Base-by-base conservation (phyloP, 106 monocot genomes). In the Vanilla planifolia region DNA sequence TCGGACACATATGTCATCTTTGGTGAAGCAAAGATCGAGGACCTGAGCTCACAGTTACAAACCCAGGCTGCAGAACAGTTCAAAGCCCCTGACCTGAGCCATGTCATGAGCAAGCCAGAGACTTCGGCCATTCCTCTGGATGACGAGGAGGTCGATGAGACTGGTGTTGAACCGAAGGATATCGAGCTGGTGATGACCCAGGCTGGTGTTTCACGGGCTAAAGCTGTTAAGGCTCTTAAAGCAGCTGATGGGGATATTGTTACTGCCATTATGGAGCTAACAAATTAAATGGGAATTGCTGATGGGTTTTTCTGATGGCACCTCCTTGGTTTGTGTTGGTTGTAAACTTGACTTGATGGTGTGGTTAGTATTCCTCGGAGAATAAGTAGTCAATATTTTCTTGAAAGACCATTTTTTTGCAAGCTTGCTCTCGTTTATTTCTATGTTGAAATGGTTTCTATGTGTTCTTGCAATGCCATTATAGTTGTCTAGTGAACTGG, bases 181-280 rank as follows among this genome's bases (percentile, higher is more conserved):
- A 70, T 70, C 24, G 70, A 70, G 42, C 43, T 70, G 50, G 61
- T 70, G 2, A 70, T 70, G 70, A 70, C 70, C 2, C 70, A 70
- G 48, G 61, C 70, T 32, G 62, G 70, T 2, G 70, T 70, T 62
- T 52, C 70, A 0, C 61, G 61, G 52, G 17, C 42, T 17, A 70
- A 62, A 48, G 70, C 70, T 22, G 70, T 70, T 10, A 70, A 62
- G 52, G 61, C 70, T 0, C 70, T 70, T 23, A 70, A 62, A 59
- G 61, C 61, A 19, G 61, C 61, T 15, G 70, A 70, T 41, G 70
- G 70, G 13, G 70, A 70, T 47, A 70, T 70, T 52, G 70, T 70
- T 8, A 41, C 61, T 62, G 70, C 70, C n/a, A 70, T 70, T 22
- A 70, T 70, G 70, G 70, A 70, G 61, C 50, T 70, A 2, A 70